Percentiles rank a stretch among this genome's conserved stretches.
phyloP scores from a whole-genome alignment of 192 early-diverging fungal species.

The Linnemannia zychae region DNA sequence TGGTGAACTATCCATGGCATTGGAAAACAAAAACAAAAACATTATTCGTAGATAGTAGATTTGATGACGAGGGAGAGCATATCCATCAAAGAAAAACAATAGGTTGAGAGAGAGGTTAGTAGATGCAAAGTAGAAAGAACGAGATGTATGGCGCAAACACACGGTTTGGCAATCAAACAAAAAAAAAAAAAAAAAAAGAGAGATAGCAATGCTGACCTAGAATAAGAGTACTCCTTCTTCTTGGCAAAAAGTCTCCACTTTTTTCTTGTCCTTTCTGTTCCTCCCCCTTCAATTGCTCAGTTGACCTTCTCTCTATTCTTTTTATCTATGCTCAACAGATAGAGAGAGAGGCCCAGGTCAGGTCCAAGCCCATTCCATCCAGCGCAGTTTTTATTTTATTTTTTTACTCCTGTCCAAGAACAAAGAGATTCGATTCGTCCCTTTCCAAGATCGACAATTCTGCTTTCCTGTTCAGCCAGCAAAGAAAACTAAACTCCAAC shows the following conservation, averaged over 20 bases:
- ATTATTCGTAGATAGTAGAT: not conserved
- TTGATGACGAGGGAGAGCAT: not conserved
- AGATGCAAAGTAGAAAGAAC: not conserved
- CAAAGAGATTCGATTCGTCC: conserved; percentile 6
- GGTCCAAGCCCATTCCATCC: not conserved
- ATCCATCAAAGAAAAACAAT: not conserved
- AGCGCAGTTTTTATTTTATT: not conserved
- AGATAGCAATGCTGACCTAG: not conserved
- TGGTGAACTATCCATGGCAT: not conserved
- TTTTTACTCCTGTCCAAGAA: not conserved
- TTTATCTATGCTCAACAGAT: not conserved
- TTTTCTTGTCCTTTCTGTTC: not conserved
- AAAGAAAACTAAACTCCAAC: not conserved
- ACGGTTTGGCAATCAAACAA: not conserved
- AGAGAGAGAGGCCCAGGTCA: not conserved
- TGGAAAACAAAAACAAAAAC: not conserved
- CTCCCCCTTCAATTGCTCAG: not conserved
- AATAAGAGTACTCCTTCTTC: not conserved
- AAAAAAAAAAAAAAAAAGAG: not conserved
- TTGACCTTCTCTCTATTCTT: not conserved
- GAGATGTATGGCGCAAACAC: not conserved
- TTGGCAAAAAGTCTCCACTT: not conserved
- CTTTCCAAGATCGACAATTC: not conserved
- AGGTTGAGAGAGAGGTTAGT: not conserved
- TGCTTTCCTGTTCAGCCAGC: not conserved